A percentile compares a stretch with the other conserved stretches of the same genome.
Evolutionary conservation across 1,139 yeast species (phyloP).

Genomic region (Hyphopichia khmerensis): DNA sequence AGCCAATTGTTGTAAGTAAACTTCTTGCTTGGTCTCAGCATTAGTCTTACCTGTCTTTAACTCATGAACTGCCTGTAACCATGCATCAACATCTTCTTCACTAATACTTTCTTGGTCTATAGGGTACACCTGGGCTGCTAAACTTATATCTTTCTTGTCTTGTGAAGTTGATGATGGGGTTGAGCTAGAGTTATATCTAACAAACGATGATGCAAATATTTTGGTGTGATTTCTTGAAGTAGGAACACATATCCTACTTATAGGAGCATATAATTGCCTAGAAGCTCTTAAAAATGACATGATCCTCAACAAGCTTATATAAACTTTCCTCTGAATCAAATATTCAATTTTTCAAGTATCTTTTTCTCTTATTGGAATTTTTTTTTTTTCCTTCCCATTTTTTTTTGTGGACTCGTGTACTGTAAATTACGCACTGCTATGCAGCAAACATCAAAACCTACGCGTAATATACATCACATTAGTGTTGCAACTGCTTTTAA

Average conservation of each 20-base stretch:
- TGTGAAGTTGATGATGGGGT: slow-evolving; percentile 3
- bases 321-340: neutral
- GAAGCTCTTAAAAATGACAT: slow-evolving; percentile 8
- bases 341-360: neutral
- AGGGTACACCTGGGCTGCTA: slow-evolving; percentile 41
- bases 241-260: slow-evolving; percentile 2
- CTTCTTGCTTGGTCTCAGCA: slow-evolving; percentile 42
- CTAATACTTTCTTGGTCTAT: slow-evolving; percentile 35
- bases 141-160: slow-evolving; percentile 12
- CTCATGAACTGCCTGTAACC: slow-evolving; percentile 61
- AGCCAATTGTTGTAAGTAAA: slow-evolving; percentile 41
- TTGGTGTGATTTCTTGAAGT: neutral
- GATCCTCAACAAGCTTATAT: neutral
- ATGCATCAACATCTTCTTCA: slow-evolving; percentile 63
- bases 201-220: slow-evolving; percentile 2
- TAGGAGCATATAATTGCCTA: slow-evolving; percentile 7
- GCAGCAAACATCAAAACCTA: too few species aligned
- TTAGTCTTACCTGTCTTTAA: slow-evolving; percentile 41
- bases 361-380: too few species aligned
- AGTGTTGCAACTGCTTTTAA: too few species aligned
- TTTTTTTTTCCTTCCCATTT: too few species aligned
- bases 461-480: too few species aligned
- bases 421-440: too few species aligned
- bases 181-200: slow-evolving; percentile 6
- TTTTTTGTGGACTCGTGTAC: too few species aligned